Conservation (phyloP, 2,329 filamentous ascomycete species). For the Xylaria sp. region DNA sequence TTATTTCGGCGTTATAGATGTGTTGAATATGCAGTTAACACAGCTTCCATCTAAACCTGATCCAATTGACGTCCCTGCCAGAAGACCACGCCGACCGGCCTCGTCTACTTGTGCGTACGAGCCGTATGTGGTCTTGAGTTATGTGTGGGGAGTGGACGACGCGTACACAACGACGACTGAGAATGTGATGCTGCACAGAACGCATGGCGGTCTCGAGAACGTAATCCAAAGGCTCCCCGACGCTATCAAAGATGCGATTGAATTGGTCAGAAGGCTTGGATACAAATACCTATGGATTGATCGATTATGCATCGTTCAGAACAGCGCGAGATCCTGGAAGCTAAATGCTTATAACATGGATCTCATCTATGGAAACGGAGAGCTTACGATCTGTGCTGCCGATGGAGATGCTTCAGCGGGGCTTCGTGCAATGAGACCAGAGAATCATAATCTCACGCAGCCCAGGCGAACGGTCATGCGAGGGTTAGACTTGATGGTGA, state of each 20-base stretch:
- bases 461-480: slow-evolving; percentile 1
- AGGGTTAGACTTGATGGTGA: slow-evolving; percentile 41
- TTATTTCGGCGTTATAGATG: slow-evolving; percentile 23
- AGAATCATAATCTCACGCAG: slow-evolving; percentile 14
- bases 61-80: background rate
- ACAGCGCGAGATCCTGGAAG: slow-evolving; percentile 30
- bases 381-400: slow-evolving; percentile 25
- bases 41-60: slow-evolving; percentile 6
- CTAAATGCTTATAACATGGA: slow-evolving; percentile 34
- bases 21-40: slow-evolving; percentile 11
- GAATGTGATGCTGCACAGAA: slow-evolving; percentile 14
- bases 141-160: slow-evolving; percentile 6
- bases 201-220: background rate
- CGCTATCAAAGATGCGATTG: slow-evolving; percentile 12
- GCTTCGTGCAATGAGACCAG: slow-evolving; percentile 15
- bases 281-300: slow-evolving; percentile 39
- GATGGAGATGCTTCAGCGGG: slow-evolving; percentile 23
- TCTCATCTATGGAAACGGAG: slow-evolving; percentile 32
- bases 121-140: slow-evolving; percentile 14
- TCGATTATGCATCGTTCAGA: slow-evolving; percentile 39
- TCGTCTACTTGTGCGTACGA: background rate
- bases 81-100: background rate
- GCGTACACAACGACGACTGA: slow-evolving; percentile 5
- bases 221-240: background rate
- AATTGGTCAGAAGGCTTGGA: slow-evolving; percentile 2